phyloP scores from a whole-genome alignment of 225 moss, liverwort and hornwort species.

The Pseudisothecium myosuroides region DNA sequence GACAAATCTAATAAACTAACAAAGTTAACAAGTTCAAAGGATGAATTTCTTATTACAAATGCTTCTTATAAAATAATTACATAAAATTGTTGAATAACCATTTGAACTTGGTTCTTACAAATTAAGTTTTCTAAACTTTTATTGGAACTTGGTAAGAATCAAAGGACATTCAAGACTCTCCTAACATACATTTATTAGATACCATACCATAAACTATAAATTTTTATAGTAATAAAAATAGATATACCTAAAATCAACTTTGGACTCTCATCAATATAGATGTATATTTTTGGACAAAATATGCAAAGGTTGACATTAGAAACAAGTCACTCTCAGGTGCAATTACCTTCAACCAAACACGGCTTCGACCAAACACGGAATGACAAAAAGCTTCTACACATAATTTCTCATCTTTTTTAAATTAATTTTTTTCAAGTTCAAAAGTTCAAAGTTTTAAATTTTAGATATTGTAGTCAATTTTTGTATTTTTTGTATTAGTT shows the following conservation, averaged over 20 bases:
- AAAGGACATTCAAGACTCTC: fast-evolving
- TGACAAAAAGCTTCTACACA: too few species aligned
- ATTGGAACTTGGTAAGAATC: fast-evolving
- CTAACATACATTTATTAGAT: background rate
- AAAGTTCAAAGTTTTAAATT: background rate
- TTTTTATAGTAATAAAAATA: fast-evolving
- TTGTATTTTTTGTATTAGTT: background rate
- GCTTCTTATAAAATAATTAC: background rate
- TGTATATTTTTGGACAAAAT: background rate
- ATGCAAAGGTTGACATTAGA: fast-evolving
- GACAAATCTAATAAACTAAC: background rate
- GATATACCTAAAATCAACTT: background rate
- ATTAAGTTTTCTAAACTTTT: background rate
- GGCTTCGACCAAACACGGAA: too few species aligned
- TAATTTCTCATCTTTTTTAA: too few species aligned
- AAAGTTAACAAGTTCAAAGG: background rate
- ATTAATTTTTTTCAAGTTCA: background rate
- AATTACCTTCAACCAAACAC: background rate
- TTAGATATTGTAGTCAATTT: too few species aligned
- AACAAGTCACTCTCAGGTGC: fast-evolving
- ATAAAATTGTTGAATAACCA: background rate
- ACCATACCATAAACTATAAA: fast-evolving
- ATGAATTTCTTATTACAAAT: background rate
- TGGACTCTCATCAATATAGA: fast-evolving
- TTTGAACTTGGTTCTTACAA: fast-evolving